These are phyloP conservation scores for Marasmius sp. DNA, from an alignment of 1,284 basidiomycete genomes.

Conservation along the genomic window DNA sequence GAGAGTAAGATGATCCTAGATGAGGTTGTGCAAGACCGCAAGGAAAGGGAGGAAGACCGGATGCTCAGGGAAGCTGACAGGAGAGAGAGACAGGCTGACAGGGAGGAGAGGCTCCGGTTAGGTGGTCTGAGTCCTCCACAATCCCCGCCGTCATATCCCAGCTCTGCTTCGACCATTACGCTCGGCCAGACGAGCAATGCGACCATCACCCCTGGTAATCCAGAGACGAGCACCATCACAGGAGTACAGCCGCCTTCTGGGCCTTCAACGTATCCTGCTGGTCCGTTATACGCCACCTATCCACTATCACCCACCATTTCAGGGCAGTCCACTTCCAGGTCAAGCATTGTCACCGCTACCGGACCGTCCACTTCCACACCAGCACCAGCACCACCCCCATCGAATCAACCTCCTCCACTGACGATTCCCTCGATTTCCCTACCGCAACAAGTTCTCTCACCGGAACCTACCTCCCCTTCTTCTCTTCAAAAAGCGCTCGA, in stretches of 20 bases:
- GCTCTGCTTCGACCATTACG: background rate
- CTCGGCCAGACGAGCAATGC: background rate
- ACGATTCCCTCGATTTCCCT: background rate
- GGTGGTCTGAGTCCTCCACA: background rate
- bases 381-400: background rate
- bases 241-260: background rate
- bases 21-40: slow-evolving; percentile 18
- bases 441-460: background rate
- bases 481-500: background rate
- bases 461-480: background rate
- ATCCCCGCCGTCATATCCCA: background rate
- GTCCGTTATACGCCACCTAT: background rate
- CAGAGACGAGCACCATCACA: background rate
- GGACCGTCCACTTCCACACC: background rate
- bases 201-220: background rate
- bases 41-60: background rate
- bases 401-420: background rate
- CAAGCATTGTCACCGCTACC: background rate
- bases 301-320: background rate
- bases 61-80: background rate
- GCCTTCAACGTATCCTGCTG: background rate
- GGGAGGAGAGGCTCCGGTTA: background rate
- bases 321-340: background rate
- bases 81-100: background rate
- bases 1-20: slow-evolving; percentile 20